phyloP scores from a whole-genome alignment of 148 eudicot genomes.

The Beta vulgaris region DNA sequence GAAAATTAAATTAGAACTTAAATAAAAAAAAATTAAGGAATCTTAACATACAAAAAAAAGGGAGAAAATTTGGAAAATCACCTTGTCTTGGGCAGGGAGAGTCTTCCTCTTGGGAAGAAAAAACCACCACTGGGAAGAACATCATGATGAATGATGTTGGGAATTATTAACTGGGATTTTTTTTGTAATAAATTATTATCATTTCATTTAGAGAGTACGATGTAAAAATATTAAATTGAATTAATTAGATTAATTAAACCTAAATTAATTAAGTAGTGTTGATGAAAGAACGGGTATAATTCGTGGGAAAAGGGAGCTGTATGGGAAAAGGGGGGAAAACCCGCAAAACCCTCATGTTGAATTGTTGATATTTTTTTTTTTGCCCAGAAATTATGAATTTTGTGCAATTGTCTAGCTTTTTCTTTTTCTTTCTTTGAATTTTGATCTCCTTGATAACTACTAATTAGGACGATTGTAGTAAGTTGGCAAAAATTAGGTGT shows the following conservation, averaged over 20 bases:
- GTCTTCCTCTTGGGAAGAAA: conserved; percentile 21
- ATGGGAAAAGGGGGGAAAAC: conserved; percentile 4
- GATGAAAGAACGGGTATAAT: conserved; percentile 13
- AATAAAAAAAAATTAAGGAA: background rate
- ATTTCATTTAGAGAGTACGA: background rate
- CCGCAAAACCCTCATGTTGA: conserved; percentile 25
- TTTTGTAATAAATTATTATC: background rate
- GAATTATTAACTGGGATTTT: background rate
- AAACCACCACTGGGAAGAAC: conserved; percentile 31
- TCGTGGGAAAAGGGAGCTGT: background rate
- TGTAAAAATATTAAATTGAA: background rate
- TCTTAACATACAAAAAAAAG: too few species aligned
- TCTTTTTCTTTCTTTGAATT: background rate
- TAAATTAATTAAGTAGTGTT: background rate
- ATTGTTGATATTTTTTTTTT: background rate
- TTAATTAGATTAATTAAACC: background rate
- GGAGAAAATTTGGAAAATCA: background rate
- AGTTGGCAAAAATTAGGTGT: background rate
- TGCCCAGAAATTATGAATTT: background rate
- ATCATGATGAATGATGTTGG: conserved; percentile 24
- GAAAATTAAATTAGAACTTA: background rate
- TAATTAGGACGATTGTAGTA: too few species aligned
- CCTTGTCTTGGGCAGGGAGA: conserved; percentile 11
- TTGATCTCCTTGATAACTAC: too few species aligned
- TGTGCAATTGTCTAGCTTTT: background rate